Conservation (phyloP, 192 early-diverging fungal genomes). For the Mortierella antarctica region DNA sequence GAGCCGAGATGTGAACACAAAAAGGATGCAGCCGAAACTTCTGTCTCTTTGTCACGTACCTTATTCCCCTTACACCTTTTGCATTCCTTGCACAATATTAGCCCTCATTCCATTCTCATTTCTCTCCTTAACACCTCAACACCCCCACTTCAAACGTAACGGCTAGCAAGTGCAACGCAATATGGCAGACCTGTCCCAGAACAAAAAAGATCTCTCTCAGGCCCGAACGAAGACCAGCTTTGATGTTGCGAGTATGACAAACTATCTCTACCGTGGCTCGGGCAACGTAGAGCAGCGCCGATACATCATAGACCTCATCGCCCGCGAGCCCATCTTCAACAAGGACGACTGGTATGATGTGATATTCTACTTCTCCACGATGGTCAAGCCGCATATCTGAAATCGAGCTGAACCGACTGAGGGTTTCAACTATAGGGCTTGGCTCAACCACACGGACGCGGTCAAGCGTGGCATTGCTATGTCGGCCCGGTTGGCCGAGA, state of each 20-base stretch:
- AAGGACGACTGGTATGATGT: slow-evolving; percentile 42
- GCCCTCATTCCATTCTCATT: neutral
- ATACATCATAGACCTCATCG: slow-evolving; percentile 42
- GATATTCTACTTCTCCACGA: neutral
- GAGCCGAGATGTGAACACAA: too few relatives aligned
- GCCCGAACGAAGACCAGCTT: slow-evolving; percentile 81
- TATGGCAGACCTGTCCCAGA: slow-evolving; percentile 20
- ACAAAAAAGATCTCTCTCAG: slow-evolving; percentile 60
- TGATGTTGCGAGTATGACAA: slow-evolving; percentile 75
- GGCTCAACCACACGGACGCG: slow-evolving; percentile 50
- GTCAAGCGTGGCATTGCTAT: slow-evolving; percentile 53
- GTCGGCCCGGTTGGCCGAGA: slow-evolving; percentile 46
- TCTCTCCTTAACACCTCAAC: neutral
- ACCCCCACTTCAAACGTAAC: neutral
- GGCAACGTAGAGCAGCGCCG: slow-evolving; percentile 48
- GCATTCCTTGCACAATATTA: neutral
- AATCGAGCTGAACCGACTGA: neutral
- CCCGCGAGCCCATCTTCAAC: slow-evolving; percentile 41
- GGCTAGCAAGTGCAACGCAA: neutral
- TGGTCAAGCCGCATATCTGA: neutral
- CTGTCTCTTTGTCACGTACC: too few relatives aligned
- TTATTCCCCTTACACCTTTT: neutral
- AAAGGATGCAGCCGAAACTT: too few relatives aligned
- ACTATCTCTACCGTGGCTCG: slow-evolving; percentile 77
- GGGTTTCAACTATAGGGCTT: slow-evolving; percentile 4